These are phyloP conservation scores for Leucogyrophana mollusca DNA, from an alignment of 768 basidiomycete genomes.

Conservation along the genomic window DNA sequence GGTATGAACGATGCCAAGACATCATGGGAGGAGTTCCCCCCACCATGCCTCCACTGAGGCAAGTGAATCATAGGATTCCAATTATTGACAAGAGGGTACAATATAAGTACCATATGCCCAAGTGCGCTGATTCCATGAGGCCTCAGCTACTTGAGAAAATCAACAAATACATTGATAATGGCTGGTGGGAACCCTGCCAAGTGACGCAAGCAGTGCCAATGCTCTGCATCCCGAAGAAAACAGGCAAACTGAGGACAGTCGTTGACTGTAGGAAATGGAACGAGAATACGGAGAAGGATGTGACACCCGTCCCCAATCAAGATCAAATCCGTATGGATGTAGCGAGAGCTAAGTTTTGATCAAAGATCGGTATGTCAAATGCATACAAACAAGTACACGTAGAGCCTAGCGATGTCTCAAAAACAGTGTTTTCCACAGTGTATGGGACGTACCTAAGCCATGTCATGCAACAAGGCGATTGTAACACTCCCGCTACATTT, in stretches of 20 bases:
- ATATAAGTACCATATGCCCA: not conserved
- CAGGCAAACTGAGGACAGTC: conserved; percentile 29
- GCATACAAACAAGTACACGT: conserved; percentile 44
- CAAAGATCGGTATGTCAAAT: conserved; percentile 41
- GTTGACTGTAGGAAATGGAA: conserved; percentile 35
- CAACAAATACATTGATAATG: conserved; percentile 21
- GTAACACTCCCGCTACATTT: conserved; percentile 40
- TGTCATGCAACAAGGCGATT: conserved; percentile 37
- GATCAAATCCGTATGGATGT: conserved; percentile 37
- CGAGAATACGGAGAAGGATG: conserved; percentile 39
- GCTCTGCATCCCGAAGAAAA: conserved; percentile 30
- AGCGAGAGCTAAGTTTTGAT: conserved; percentile 26
- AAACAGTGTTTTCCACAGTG: conserved; percentile 22
- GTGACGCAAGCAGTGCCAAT: conserved; percentile 19
- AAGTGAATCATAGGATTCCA: conserved; percentile 41
- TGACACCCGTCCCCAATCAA: conserved; percentile 41
- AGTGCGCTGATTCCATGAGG: not conserved
- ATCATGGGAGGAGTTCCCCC: conserved; percentile 15
- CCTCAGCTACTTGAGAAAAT: not conserved
- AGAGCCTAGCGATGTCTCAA: conserved; percentile 21
- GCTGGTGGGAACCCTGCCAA: conserved; percentile 33
- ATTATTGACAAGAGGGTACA: conserved; percentile 27
- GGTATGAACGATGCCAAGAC: conserved; percentile 30
- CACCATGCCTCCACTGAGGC: conserved; percentile 34
- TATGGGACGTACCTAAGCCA: conserved; percentile 35